Conservation (phyloP, 2,329 filamentous ascomycete genomes). For the Monosporascus ibericus region DNA sequence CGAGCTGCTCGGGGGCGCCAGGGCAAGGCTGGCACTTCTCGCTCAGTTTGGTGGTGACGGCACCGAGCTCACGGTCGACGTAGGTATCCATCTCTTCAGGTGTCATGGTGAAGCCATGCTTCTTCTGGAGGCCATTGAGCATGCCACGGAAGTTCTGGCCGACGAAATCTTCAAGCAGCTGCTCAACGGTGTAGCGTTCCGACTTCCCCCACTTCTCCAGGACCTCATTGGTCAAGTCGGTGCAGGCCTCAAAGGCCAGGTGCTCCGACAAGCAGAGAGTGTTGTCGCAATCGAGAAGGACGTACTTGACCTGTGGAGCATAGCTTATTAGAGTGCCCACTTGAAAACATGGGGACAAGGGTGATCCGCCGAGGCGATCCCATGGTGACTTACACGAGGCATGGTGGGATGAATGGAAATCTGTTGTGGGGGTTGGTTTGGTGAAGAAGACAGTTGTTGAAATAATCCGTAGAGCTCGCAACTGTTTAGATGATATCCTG, state of each 20-base stretch:
- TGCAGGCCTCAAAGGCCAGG: conserved; percentile 70
- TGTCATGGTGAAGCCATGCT: conserved; percentile 59
- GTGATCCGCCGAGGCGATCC: neutral
- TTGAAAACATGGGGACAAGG: neutral
- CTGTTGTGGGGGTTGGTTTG: neutral
- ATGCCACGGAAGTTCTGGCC: conserved; percentile 76
- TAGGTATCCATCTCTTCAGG: conserved; percentile 57
- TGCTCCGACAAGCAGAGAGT: conserved; percentile 72
- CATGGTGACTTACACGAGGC: conserved; percentile 22
- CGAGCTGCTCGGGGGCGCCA: conserved; percentile 52
- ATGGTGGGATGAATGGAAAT: conserved; percentile 14
- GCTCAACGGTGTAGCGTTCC: conserved; percentile 60
- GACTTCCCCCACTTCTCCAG: conserved; percentile 54
- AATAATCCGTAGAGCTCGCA: neutral
- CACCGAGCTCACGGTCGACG: conserved; percentile 61
- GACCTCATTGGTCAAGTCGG: conserved; percentile 68
- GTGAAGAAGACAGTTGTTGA: neutral
- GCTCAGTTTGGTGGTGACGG: conserved; percentile 62
- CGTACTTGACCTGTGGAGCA: conserved; percentile 46
- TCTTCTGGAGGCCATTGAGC: conserved; percentile 61
- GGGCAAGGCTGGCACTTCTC: conserved; percentile 55
- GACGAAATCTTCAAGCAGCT: conserved; percentile 67
- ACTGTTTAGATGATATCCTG: neutral
- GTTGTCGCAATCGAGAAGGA: conserved; percentile 63
- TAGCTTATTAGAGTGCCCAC: conserved; percentile 6